Conservation (phyloP, 2,329 filamentous ascomycete genomes). For the Epicoccum sorghinum region DNA sequence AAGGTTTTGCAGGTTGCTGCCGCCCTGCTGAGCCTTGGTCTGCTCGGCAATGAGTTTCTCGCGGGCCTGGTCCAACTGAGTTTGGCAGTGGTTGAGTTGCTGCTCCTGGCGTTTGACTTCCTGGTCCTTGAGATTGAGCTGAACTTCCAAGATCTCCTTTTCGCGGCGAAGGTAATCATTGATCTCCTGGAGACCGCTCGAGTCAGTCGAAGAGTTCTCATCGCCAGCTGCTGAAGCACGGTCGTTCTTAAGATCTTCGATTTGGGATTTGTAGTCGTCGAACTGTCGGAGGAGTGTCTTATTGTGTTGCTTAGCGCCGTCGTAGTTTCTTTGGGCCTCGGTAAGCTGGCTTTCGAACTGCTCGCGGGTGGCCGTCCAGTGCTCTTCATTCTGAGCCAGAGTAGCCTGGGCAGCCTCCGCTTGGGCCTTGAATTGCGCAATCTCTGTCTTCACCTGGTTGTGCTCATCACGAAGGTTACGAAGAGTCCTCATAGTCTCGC, state of each 20-base stretch:
- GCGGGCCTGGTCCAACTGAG: slow-evolving; percentile 85
- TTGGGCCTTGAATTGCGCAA: slow-evolving; percentile 76
- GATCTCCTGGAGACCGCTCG: slow-evolving; percentile 84
- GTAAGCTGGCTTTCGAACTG: slow-evolving; percentile 82
- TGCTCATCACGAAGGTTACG: slow-evolving; percentile 79
- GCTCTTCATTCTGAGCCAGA: slow-evolving; percentile 79
- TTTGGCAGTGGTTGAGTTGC: slow-evolving; percentile 84
- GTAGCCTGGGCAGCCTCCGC: slow-evolving; percentile 84
- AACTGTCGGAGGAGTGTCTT: slow-evolving; percentile 88
- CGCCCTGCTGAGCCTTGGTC: slow-evolving; percentile 73
- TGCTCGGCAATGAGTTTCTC: slow-evolving; percentile 91
- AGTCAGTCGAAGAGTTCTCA: slow-evolving; percentile 57
- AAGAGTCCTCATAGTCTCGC: slow-evolving; percentile 86
- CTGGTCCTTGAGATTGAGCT: slow-evolving; percentile 86
- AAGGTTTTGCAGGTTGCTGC: slow-evolving; percentile 83
- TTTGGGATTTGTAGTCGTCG: slow-evolving; percentile 80
- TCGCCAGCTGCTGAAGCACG: slow-evolving; percentile 65
- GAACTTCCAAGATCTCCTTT: slow-evolving; percentile 98
- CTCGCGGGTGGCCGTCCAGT: slow-evolving; percentile 82
- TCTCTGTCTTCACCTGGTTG: slow-evolving; percentile 80
- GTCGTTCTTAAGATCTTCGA: slow-evolving; percentile 78
- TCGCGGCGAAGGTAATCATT: slow-evolving; percentile 91
- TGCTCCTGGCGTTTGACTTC: slow-evolving; percentile 89
- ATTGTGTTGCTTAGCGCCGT: slow-evolving; percentile 88
- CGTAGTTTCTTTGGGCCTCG: slow-evolving; percentile 78